These are phyloP conservation scores for Globisporangium paroecandrum DNA, from an alignment of 352 stramenopile species.

Conservation along the genomic window DNA sequence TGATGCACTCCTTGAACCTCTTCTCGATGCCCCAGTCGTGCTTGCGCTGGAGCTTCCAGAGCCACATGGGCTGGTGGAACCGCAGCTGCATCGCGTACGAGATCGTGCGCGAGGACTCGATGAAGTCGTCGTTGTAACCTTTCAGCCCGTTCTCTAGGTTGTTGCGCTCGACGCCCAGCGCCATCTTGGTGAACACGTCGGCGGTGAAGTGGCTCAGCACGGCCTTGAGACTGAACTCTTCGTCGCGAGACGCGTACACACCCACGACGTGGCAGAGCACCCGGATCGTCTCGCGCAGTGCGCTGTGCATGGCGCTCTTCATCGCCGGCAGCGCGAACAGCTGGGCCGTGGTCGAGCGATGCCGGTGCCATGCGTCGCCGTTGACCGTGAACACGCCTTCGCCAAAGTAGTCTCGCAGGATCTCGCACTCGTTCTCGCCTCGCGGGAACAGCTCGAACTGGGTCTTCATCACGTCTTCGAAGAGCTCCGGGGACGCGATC, in stretches of 20 bases:
- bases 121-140: constrained; percentile 26
- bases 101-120: constrained; percentile 19
- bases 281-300: constrained; percentile 39
- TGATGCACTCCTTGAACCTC: constrained; percentile 23
- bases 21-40: constrained; percentile 28
- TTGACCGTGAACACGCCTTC: constrained; percentile 75
- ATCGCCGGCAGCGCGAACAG: constrained; percentile 80
- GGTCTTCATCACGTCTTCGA: constrained; percentile 59
- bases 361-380: constrained; percentile 58
- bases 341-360: constrained; percentile 85
- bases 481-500: constrained; percentile 34
- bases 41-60: constrained; percentile 43
- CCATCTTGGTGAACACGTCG: constrained; percentile 55
- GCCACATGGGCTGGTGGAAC: constrained; percentile 24
- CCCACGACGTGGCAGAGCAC: constrained; percentile 34
- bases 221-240: constrained; percentile 42
- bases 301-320: constrained; percentile 45
- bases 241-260: constrained; percentile 4
- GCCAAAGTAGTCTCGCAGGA: constrained; percentile 65
- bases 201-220: constrained; percentile 58
- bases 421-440: constrained; percentile 31
- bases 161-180: constrained; percentile 42
- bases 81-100: constrained; percentile 19
- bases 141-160: constrained; percentile 26
- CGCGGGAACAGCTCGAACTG: constrained; percentile 82